A percentile compares a stretch with the other conserved stretches of the same genome.
Evolutionary conservation across 495 filamentous ascomycete species (phyloP).

Genomic region (Penicillium nucicola): DNA sequence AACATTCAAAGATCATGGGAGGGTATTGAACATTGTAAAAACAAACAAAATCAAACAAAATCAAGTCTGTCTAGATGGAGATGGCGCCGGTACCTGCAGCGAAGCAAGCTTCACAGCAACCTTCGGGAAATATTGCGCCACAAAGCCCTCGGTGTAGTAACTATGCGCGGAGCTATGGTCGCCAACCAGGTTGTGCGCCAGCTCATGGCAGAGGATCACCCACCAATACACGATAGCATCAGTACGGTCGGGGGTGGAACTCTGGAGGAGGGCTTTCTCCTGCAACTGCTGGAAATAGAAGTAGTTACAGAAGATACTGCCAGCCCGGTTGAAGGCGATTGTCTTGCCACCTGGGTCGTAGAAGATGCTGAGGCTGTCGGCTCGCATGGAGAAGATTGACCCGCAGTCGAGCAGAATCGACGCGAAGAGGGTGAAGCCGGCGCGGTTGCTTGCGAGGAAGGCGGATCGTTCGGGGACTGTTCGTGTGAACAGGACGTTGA

Average conservation of each 20-base stretch:
- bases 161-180: slow-evolving; percentile 79
- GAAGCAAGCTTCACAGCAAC: slow-evolving; percentile 39
- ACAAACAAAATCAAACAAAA: too few relatives aligned
- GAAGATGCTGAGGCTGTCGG: slow-evolving; percentile 73
- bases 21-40: slow-evolving; percentile 14
- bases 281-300: slow-evolving; percentile 84
- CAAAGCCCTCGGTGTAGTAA: slow-evolving; percentile 66
- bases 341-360: slow-evolving; percentile 74
- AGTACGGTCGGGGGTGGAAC: slow-evolving; percentile 40
- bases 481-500: slow-evolving; percentile 70
- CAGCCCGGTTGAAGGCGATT: slow-evolving; percentile 88
- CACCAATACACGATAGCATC: slow-evolving; percentile 87
- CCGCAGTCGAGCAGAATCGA: slow-evolving; percentile 65
- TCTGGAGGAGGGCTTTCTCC: slow-evolving; percentile 41
- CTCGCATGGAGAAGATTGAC: slow-evolving; percentile 62
- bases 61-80: neutral
- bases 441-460: slow-evolving; percentile 63
- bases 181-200: slow-evolving; percentile 86
- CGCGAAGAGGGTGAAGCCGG: slow-evolving; percentile 67
- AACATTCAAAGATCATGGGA: neutral
- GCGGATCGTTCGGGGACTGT: slow-evolving; percentile 43
- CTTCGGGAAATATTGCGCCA: slow-evolving; percentile 52
- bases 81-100: neutral
- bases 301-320: slow-evolving; percentile 91
- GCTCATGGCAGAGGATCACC: slow-evolving; percentile 85